Evolutionary conservation across 176 grass and related monocot genomes (phyloP).

Genomic region (Secale cereale): DNA sequence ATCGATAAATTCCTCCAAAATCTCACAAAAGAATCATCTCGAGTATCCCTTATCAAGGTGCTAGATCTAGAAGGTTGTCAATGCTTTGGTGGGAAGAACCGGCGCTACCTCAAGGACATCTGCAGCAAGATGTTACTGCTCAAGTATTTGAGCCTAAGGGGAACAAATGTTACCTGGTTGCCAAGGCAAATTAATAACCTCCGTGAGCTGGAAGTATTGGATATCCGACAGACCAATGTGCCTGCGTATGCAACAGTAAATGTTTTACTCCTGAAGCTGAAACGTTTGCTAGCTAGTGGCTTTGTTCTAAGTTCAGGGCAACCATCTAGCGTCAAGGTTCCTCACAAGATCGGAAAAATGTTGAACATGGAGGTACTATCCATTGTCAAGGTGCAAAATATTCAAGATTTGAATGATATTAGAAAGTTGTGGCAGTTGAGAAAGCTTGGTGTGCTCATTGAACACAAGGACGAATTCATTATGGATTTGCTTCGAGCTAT

Average conservation of each 20-base stretch:
- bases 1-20: not conserved
- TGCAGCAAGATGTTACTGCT: slow-evolving; percentile 4
- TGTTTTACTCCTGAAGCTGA: not conserved
- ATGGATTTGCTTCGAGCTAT: too few species aligned
- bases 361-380: too few species aligned
- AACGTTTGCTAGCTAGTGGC: not conserved
- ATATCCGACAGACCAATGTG: slow-evolving; percentile 18
- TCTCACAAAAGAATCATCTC: not conserved
- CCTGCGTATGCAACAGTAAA: not conserved
- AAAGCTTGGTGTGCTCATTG: too few species aligned
- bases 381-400: too few species aligned
- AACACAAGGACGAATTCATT: too few species aligned
- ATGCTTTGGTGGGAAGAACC: not conserved
- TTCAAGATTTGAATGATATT: too few species aligned
- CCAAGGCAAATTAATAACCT: slow-evolving; percentile 28
- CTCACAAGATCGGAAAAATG: not conserved
- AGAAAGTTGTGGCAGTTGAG: too few species aligned
- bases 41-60: not conserved
- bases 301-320: too few species aligned
- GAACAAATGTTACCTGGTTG: not conserved
- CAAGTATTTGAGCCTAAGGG: not conserved
- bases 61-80: not conserved
- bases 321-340: not conserved
- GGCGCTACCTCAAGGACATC: not conserved
- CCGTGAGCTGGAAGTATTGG: slow-evolving; percentile 10